Evolutionary conservation across 371 early-diverging fungal species (phyloP).

Genomic region (Zychaea mexicana): DNA sequence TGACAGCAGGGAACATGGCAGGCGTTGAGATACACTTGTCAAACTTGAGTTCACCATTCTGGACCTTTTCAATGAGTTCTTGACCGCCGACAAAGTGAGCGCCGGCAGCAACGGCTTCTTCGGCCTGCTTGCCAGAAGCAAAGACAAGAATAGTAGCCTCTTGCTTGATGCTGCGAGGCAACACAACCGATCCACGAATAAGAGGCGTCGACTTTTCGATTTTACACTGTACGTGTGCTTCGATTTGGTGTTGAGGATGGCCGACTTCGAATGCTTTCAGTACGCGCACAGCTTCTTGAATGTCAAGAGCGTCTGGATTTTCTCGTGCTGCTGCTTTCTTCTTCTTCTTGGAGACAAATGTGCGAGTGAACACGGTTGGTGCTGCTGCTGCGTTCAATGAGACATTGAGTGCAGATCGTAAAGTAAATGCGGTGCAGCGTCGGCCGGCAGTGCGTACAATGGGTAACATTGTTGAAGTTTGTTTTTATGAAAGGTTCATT

Average conservation of each 20-base stretch:
- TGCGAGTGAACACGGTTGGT: background rate
- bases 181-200: conserved; percentile 72
- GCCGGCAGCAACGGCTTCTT: conserved; percentile 81
- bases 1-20: conserved; percentile 85
- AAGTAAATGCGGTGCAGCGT: background rate
- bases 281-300: conserved; percentile 41
- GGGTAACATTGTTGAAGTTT: background rate
- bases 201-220: conserved; percentile 76
- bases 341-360: conserved; percentile 24
- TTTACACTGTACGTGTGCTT: conserved; percentile 73
- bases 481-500: background rate
- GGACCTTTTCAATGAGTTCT: conserved; percentile 78
- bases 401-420: background rate
- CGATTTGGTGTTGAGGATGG: conserved; percentile 65
- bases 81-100: conserved; percentile 87
- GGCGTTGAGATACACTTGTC: conserved; percentile 89
- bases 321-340: conserved; percentile 23
- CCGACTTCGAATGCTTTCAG: conserved; percentile 73
- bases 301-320: conserved; percentile 46
- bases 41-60: conserved; percentile 71
- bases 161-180: conserved; percentile 70
- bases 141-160: conserved; percentile 73
- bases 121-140: conserved; percentile 81
- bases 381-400: background rate
- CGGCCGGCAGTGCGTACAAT: background rate